Base-by-base conservation (phyloP, 495 filamentous ascomycete species). In the Polyplosphaeria fusca region DNA sequence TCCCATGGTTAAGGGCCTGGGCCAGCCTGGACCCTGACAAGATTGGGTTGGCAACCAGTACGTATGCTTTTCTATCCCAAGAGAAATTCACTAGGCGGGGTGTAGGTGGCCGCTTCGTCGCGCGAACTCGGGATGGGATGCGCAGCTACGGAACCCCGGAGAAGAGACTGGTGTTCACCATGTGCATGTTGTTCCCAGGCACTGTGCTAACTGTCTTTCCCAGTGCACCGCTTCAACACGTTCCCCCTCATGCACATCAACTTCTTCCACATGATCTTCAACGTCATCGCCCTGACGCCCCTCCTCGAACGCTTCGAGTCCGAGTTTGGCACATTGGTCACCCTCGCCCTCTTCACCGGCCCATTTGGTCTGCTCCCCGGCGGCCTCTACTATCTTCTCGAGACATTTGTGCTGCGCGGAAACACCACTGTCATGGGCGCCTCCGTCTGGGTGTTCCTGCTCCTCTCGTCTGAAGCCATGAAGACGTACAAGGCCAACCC, bases 161-260 rank as follows among this genome's bases (percentile, higher is more conserved):
- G 30, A 35, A n/a, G 7, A 7, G n/a, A 35, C 30, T 35, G 30
- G 30, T 9, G n/a, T 35, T n/a, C n/a, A 7, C n/a, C 30, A 7
- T 7, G 30, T n/a, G 30, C 30, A 35, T 35, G 30, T n/a, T 7
- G n/a, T 35, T 35, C 30, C 30, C 30, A n/a, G n/a, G 7, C 30
- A 35, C 30, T 35, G 9, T n/a, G 7, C 30, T 9, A 35, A 35
- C 30, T 18, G 50, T 23, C 28, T n/a, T 44, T 25, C 47, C 44
- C 70, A 96, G 92, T 95, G 79, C 89, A 97, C 70, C 87, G 93
- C 55, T 76, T 91, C 16, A 96, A 95, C 66, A 94, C 91, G 9
- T 98, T 88, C 69, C 91, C 92, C 1, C 77, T 98, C 47, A 86
- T 97, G 51, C 93, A 98, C 69, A 65, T 78, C 26, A 83, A 84